Percentiles rank a stretch among this genome's conserved stretches.
Conservation (phyloP, 495 filamentous ascomycete species). For the Trichocladium antarcticum region DNA sequence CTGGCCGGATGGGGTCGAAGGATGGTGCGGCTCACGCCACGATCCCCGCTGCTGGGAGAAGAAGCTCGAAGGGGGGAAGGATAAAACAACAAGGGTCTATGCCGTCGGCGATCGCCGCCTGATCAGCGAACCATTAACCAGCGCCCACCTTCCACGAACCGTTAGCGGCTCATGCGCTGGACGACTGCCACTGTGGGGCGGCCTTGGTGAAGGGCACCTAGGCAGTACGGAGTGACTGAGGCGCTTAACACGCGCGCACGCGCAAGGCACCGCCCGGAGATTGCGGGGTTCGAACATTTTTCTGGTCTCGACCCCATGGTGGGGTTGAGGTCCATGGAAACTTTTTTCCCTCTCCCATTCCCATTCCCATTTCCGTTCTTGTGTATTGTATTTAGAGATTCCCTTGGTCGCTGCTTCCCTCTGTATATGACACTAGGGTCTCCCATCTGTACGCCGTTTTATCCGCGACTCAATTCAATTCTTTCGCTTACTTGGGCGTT, state of each 20-base stretch:
- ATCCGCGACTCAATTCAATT: not conserved
- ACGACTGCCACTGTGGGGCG: not conserved
- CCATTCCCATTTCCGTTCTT: not conserved
- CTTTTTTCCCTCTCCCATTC: slow-evolving; percentile 8
- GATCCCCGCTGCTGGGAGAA: no score
- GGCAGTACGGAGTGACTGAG: not conserved
- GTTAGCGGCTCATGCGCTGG: slow-evolving; percentile 3
- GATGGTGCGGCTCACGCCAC: no score
- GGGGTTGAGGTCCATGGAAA: slow-evolving; percentile 3
- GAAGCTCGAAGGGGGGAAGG: no score
- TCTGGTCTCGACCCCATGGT: not conserved
- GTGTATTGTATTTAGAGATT: not conserved
- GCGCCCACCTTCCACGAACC: slow-evolving; percentile 2
- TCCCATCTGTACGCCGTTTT: not conserved
- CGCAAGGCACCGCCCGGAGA: not conserved
- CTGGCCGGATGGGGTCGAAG: no score
- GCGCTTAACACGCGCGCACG: not conserved
- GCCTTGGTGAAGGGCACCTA: not conserved
- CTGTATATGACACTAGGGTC: not conserved
- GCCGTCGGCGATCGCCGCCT: slow-evolving; percentile 7
- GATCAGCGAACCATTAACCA: not conserved
- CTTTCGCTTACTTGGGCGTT: not conserved
- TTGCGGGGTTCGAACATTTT: slow-evolving; percentile 11
- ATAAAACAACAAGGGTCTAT: slow-evolving; percentile 39
- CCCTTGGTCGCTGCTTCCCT: not conserved